Conservation (phyloP, 2,329 filamentous ascomycete species). For the Cladosporium sp. region DNA sequence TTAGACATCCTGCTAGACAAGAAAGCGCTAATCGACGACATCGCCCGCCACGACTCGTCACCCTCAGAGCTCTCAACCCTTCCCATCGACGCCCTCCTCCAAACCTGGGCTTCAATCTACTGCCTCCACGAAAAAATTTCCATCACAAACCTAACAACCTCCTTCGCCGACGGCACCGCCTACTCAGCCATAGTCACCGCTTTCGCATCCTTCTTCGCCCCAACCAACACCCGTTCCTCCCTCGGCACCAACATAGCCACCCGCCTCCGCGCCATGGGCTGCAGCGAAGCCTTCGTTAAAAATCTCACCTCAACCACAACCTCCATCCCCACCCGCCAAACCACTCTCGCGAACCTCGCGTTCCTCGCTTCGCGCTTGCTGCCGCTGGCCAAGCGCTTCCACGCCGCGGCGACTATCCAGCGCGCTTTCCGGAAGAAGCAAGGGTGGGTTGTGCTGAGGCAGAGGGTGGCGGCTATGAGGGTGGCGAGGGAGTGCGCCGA, state of each 20-base stretch:
- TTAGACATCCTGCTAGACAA: slow-evolving; percentile 57
- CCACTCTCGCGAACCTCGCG: slow-evolving; percentile 57
- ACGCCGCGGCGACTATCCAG: slow-evolving; percentile 57
- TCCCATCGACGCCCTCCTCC: slow-evolving; percentile 42
- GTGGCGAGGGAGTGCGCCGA: slow-evolving; percentile 49
- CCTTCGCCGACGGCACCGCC: slow-evolving; percentile 56
- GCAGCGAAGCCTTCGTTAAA: slow-evolving; percentile 46
- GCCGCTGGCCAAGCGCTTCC: slow-evolving; percentile 49
- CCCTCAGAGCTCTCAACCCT: neutral
- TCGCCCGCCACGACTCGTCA: slow-evolving; percentile 12
- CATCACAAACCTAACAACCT: slow-evolving; percentile 58
- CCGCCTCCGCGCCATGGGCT: slow-evolving; percentile 44
- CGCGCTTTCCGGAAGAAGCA: slow-evolving; percentile 47
- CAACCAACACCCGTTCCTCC: neutral
- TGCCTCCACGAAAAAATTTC: slow-evolving; percentile 47
- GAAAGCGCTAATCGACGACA: slow-evolving; percentile 54
- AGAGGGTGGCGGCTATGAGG: slow-evolving; percentile 41
- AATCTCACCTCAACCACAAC: slow-evolving; percentile 41
- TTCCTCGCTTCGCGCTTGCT: slow-evolving; percentile 62
- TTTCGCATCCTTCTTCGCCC: slow-evolving; percentile 51
- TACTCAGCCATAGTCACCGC: slow-evolving; percentile 59
- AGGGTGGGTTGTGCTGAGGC: slow-evolving; percentile 32
- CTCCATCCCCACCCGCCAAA: slow-evolving; percentile 54
- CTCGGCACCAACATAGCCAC: slow-evolving; percentile 22
- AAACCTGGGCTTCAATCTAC: slow-evolving; percentile 57